Conservation (phyloP, 805 yeast species). For the Starmerella apicola region DNA sequence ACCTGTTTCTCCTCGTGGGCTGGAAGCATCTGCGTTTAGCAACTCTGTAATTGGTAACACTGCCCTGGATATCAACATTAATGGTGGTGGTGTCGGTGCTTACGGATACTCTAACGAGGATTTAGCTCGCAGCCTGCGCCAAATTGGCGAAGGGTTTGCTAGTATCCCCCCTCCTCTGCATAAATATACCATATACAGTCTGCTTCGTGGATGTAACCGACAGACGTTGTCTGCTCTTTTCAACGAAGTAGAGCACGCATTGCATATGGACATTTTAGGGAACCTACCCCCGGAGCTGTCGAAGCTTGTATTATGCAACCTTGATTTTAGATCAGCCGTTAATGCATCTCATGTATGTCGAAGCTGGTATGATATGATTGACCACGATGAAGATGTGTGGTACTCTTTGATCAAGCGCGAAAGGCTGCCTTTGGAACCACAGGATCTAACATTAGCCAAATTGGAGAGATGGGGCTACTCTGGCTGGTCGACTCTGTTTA, state of each 20-base stretch:
- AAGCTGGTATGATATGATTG: conserved; percentile 57
- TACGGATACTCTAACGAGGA: neutral
- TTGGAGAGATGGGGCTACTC: conserved; percentile 27
- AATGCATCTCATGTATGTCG: conserved; percentile 52
- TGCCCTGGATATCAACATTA: neutral
- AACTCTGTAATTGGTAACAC: neutral
- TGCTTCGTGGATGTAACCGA: conserved; percentile 49
- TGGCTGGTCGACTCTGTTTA: conserved; percentile 22
- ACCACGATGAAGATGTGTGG: conserved; percentile 58
- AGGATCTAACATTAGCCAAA: conserved; percentile 33
- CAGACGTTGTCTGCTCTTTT: conserved; percentile 49
- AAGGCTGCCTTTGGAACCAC: conserved; percentile 39
- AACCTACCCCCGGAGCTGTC: conserved; percentile 66
- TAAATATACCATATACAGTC: conserved; percentile 39
- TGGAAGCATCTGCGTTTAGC: neutral
- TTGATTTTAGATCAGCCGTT: conserved; percentile 53
- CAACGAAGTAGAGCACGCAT: conserved; percentile 37
- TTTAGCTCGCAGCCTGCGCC: neutral
- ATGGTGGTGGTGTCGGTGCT: neutral
- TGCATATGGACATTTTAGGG: conserved; percentile 62
- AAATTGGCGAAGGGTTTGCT: conserved; percentile 24
- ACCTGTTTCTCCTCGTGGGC: neutral
- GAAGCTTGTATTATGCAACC: conserved; percentile 46
- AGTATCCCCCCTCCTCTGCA: conserved; percentile 35
- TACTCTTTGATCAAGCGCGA: conserved; percentile 49